phyloP scores from a whole-genome alignment of 345 rosid species.

The Kernera saxatilis region DNA sequence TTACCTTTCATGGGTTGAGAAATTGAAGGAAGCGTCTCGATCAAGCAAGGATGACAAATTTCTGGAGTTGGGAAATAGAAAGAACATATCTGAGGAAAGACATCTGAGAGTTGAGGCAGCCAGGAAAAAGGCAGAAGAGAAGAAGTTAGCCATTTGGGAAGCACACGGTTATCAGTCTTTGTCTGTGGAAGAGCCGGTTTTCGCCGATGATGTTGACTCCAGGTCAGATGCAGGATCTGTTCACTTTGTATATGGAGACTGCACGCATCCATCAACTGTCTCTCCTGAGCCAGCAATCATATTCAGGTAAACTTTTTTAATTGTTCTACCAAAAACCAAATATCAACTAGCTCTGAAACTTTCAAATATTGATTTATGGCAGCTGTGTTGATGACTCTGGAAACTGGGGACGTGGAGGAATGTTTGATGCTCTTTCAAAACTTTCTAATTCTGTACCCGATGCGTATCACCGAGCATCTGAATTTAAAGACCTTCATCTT shows the following conservation, averaged over 20 bases:
- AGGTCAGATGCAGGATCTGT: slow-evolving; percentile 57
- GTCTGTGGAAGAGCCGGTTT: slow-evolving; percentile 52
- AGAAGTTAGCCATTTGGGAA: slow-evolving; percentile 67
- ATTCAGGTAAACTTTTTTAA: slow-evolving; percentile 47
- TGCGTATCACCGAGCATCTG: slow-evolving; percentile 57
- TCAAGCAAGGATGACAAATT: slow-evolving; percentile 31
- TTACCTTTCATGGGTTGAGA: slow-evolving; percentile 81
- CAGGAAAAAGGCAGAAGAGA: slow-evolving; percentile 64
- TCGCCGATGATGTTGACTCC: slow-evolving; percentile 38
- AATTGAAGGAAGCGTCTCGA: slow-evolving; percentile 49
- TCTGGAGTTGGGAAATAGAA: slow-evolving; percentile 39
- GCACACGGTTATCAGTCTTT: slow-evolving; percentile 65
- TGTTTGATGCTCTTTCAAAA: slow-evolving; percentile 65
- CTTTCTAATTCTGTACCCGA: slow-evolving; percentile 48
- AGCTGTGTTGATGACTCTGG: slow-evolving; percentile 89
- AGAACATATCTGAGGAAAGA: slow-evolving; percentile 42
- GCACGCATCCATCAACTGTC: slow-evolving; percentile 59
- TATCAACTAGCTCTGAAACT: neutral
- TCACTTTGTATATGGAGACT: slow-evolving; percentile 73
- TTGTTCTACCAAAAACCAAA: neutral
- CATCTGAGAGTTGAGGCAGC: slow-evolving; percentile 50
- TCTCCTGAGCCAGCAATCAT: slow-evolving; percentile 65
- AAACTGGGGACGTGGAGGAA: slow-evolving; percentile 88
- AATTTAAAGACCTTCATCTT: slow-evolving; percentile 70
- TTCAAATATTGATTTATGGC: slow-evolving; percentile 18